Conservation (phyloP, 176 grass and related monocot species). For the Triticum timopheevii region DNA sequence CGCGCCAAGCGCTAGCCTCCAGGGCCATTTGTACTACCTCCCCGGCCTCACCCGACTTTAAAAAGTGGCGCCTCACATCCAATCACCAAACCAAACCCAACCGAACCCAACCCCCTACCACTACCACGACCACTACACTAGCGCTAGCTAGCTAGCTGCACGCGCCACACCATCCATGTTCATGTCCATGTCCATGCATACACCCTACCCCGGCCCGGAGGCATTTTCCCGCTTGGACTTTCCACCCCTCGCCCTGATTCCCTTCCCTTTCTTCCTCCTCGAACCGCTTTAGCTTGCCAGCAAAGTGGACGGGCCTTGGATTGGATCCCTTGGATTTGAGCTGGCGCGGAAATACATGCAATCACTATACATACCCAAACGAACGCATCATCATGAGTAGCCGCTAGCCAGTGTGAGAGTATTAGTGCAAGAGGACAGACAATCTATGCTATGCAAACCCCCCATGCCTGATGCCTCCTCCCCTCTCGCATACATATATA, state of each 20-base stretch:
- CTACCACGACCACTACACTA: neutral
- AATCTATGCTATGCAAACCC: neutral
- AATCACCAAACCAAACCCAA: slow-evolving; percentile 53
- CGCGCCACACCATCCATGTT: neutral
- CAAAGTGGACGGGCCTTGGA: slow-evolving; percentile 34
- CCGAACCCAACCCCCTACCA: slow-evolving; percentile 38
- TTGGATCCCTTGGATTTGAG: slow-evolving; percentile 59
- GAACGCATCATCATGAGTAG: neutral
- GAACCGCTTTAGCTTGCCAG: slow-evolving; percentile 24
- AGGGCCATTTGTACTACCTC: slow-evolving; percentile 66
- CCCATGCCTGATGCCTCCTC: neutral
- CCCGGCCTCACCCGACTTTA: slow-evolving; percentile 56
- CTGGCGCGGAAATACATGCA: slow-evolving; percentile 85
- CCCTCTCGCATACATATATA: slow-evolving; percentile 35
- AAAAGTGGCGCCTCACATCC: slow-evolving; percentile 75
- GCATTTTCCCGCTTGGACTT: slow-evolving; percentile 63
- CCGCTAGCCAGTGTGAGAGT: neutral
- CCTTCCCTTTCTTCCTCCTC: slow-evolving; percentile 40
- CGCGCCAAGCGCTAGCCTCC: slow-evolving; percentile 72
- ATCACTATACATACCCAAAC: slow-evolving; percentile 23
- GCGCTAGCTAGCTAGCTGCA: neutral
- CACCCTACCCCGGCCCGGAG: slow-evolving; percentile 21
- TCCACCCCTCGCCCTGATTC: slow-evolving; percentile 71
- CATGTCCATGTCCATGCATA: too few relatives aligned
- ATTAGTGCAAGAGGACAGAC: slow-evolving; percentile 66